Conservation (phyloP, 371 early-diverging fungal species). For the Actinomortierella wolfii region DNA sequence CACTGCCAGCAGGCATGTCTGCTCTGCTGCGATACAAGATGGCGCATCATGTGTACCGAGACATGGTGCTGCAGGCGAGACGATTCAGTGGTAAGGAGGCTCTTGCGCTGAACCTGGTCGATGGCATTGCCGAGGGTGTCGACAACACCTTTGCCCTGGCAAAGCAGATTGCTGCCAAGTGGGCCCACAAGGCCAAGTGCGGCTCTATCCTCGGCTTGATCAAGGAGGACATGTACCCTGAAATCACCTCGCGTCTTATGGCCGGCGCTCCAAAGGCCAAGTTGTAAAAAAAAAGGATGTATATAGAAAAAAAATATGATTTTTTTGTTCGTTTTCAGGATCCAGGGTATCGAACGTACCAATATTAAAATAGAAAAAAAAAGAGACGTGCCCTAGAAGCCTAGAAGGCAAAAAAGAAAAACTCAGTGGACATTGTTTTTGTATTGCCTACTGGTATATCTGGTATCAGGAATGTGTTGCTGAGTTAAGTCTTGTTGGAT, state of each 20-base stretch:
- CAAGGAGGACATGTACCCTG: slow-evolving; percentile 48
- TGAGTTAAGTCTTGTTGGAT: too few species aligned
- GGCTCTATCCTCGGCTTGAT: slow-evolving; percentile 29
- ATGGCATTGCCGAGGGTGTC: slow-evolving; percentile 54
- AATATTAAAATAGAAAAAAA: too few species aligned
- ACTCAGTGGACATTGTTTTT: too few species aligned
- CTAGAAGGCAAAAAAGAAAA: too few species aligned
- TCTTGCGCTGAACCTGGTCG: slow-evolving; percentile 64
- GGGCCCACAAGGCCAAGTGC: slow-evolving; percentile 59
- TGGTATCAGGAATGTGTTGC: too few species aligned
- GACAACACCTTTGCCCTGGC: slow-evolving; percentile 56
- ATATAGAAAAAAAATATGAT: background rate
- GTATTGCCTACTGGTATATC: too few species aligned
- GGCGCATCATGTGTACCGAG: slow-evolving; percentile 57
- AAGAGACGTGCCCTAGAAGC: too few species aligned
- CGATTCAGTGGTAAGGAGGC: slow-evolving; percentile 70
- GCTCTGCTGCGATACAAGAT: slow-evolving; percentile 69
- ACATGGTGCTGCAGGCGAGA: slow-evolving; percentile 71
- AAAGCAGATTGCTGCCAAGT: slow-evolving; percentile 59
- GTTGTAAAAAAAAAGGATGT: slow-evolving; percentile 15
- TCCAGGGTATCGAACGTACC: too few species aligned
- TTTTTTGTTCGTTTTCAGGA: too few species aligned
- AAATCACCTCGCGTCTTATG: slow-evolving; percentile 21
- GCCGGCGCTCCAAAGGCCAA: slow-evolving; percentile 7
- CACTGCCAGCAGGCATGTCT: slow-evolving; percentile 78